Base-by-base conservation (phyloP, 1,139 yeast genomes). In the Debaryomyces fabryi region DNA sequence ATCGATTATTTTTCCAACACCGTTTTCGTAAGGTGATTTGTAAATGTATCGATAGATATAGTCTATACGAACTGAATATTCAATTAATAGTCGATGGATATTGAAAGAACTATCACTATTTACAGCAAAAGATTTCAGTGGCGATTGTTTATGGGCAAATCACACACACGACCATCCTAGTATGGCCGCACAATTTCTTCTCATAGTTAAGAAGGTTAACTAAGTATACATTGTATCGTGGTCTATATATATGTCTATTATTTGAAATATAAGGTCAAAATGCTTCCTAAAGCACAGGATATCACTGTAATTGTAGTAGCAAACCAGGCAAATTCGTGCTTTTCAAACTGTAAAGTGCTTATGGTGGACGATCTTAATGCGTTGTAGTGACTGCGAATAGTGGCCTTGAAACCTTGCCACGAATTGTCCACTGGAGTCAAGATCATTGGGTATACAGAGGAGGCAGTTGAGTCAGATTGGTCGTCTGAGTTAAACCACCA, bases 271-370 rank as follows among this genome's bases (percentile, higher is more conserved):
- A 50, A 6, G 3, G 70, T 59, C 9, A 65, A 13, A 25, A 62
- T 39, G 47, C 65, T 56, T 6, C 71, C 70, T 3, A 65, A 13
- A 4, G 54, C 52, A 38, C 68, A 63, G 5, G 67, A 68, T 5
- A 63, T 4, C 2, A 60, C 15, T 3, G 64, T 52, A 15, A 63
- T 40, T 1, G 56, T 43, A 2, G 59, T 50, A 0, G 65, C 53
- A 18, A 65, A 41, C 2, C 65, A 32, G 13, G 63, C 67, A 16
- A 69, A 54, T 16, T 69, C 70, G 5, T 47, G 38, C 49, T 67
- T 68, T 32, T 60, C 58, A 38, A 69, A 49, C 45, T 59, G 58
- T 10, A 68, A 44, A 1, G 47, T 48, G 2, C 53, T 27, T 5
- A 63, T 46, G 5, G 57, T 56, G 10, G 58, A 56, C 5, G 69